phyloP scores from a whole-genome alignment of 208 protist genomes.

The Acanthamoeba sp. region DNA sequence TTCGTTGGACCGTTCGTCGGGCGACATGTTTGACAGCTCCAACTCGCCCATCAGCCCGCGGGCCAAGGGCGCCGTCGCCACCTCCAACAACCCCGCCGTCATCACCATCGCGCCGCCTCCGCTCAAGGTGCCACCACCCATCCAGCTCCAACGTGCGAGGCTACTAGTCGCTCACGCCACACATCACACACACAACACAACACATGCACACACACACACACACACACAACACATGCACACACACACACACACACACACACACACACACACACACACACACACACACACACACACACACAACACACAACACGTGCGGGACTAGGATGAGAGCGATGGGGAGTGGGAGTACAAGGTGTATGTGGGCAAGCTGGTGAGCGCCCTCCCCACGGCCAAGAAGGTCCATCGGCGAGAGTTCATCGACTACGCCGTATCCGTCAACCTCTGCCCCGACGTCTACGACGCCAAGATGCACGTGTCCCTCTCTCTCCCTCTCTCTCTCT shows the following conservation, averaged over 20 bases:
- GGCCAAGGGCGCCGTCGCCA: not conserved
- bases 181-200: no score
- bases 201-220: no score
- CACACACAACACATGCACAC: no score
- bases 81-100: not conserved
- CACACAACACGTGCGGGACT: not conserved
- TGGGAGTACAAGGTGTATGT: conserved; percentile 18
- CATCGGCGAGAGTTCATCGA: conserved; percentile 12
- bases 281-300: not conserved
- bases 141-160: not conserved
- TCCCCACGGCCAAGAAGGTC: not conserved
- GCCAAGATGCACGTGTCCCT: not conserved
- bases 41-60: conserved; percentile 16
- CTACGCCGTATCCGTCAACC: conserved; percentile 4
- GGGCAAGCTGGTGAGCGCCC: not conserved
- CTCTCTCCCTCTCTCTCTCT: not conserved
- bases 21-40: conserved; percentile 12
- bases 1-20: not conserved
- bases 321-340: conserved; percentile 26
- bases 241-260: not conserved
- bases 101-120: not conserved
- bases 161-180: no score
- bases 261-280: not conserved
- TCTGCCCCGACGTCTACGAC: conserved; percentile 5
- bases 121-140: not conserved